Percentiles rank a stretch among this genome's conserved stretches.
Evolutionary conservation across 768 basidiomycete genomes (phyloP).

Genomic region (Trametes maxima): DNA sequence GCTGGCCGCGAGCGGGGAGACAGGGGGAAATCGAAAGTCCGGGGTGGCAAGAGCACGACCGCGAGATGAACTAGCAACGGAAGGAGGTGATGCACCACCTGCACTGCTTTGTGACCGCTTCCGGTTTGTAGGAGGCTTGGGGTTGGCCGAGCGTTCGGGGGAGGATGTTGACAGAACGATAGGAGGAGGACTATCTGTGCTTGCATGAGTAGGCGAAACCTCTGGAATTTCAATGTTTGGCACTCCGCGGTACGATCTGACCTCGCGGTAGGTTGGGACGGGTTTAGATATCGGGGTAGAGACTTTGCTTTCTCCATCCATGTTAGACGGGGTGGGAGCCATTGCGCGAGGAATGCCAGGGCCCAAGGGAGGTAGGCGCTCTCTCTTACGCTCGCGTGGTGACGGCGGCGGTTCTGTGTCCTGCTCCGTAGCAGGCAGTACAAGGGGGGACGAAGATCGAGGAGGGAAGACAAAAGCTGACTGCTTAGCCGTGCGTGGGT

Average conservation of each 20-base stretch:
- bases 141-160: conserved; percentile 28
- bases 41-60: conserved; percentile 28
- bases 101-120: conserved; percentile 48
- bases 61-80: conserved; percentile 29
- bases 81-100: conserved; percentile 33
- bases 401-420: conserved; percentile 30
- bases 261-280: conserved; percentile 31
- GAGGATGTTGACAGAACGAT: conserved; percentile 32
- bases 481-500: conserved; percentile 46
- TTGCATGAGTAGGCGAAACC: conserved; percentile 20
- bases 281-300: conserved; percentile 1
- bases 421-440: conserved; percentile 31
- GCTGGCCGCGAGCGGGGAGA: conserved; percentile 11
- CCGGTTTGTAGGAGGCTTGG: conserved; percentile 38
- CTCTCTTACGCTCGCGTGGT: conserved; percentile 16
- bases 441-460: conserved; percentile 35
- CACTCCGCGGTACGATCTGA: conserved; percentile 36
- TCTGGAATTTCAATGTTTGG: conserved; percentile 44
- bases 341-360: conserved; percentile 24
- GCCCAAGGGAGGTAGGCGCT: conserved; percentile 29
- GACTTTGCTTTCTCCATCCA: not conserved
- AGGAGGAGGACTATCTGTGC: conserved; percentile 27
- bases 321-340: conserved; percentile 2
- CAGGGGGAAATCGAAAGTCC: conserved; percentile 42
- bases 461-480: conserved; percentile 58